Base-by-base conservation (phyloP, 1,139 yeast genomes). In the Candida sojae region DNA sequence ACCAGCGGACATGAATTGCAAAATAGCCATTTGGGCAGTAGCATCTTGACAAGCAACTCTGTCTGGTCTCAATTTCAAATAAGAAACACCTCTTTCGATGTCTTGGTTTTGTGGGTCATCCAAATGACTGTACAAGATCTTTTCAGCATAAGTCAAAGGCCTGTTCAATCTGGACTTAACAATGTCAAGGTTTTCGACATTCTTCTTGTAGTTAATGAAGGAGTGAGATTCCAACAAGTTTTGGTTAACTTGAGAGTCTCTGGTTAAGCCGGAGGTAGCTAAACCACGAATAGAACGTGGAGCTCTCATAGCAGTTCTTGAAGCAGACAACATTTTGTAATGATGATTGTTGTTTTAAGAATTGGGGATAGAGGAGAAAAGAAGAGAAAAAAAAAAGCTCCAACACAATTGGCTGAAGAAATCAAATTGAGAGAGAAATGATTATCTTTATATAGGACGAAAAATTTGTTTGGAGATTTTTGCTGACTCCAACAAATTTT, bases 41-140 rank as follows among this genome's bases (percentile, higher is more conserved):
- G 99, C 99, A 73, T 93, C 99, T 74, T 93, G 99, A 97, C 92
- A 91, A 26, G 99, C 99, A 21, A 93, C 99, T 61, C 99, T 81
- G 66, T 93, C 99, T n/a, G 99, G 99, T 79, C 97, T 88, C 71
- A 93, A 85, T 77, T 93, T 92, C 76, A 93, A 82, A 80, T 93
- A 93, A 38, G 97, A 88, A 53, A 87, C 88, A 77, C 99, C 99
- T 76, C 98, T 88, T 77, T 87, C 88, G 63, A 92, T 91, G 55
- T 89, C 96, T 79, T 91, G 97, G 66, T 82, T 90, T 62, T 90
- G 96, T 60, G 98, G 98, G 66, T 93, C 86, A 70, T 90, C 97
- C 73, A 93, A 83, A 75, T 93, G 99, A 64, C 96, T 96, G 78
- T 93, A 93, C 62, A 93, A 82, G 62, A 93, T 78, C 80, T 93